Base-by-base conservation (phyloP, 305 asterid genomes). In the Fraxinus sp. region DNA sequence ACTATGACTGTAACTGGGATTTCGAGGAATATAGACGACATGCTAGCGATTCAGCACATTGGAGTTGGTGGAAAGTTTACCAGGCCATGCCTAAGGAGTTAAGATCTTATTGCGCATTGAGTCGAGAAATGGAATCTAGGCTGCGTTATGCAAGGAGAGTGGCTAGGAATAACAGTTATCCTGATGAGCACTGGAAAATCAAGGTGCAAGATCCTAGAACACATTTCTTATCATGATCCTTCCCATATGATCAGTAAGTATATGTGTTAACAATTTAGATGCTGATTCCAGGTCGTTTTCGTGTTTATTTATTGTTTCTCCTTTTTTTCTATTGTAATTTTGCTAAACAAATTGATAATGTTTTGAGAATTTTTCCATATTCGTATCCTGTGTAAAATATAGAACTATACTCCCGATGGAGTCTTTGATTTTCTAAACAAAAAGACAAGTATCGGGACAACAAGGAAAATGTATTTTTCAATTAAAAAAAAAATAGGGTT, bases 1-100 rank as follows among this genome's bases (percentile, higher is more conserved):
- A 89, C 4, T 85, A 80, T 0, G 98, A 94, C 73, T 94, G 98
- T 18, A 94, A 94, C 22, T 94, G 98, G 97, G 97, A 92, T 39
- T 77, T 32, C 77, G 2, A 20, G 64, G 84, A 77, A 7, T 88
- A 86, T 1, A 90, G 84, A 16, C 46, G 89, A 1, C 92, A 88
- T 52, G 97, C 97, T 1, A 94, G 97, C 64, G 89, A 90, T 72
- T 87, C 91, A 3, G 93, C 90, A 2, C 97, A 93, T 33, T 35
- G 71, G 80, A 87, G 88, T 79, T 94, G 98, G 98, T 88, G 95
- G 95, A 70, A 80, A 20, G 88, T 92, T 9, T 89, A 89, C 77
- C 75, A 84, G 3, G 78, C 78, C 41, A 91, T 93, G 94, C 91
- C 93, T 0, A n/a, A 79, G 59, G 82, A 88, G 9, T 84, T 94